Evolutionary conservation across 208 protist species (phyloP), one percentile per base, ranked within the genome.

Genomic region (Leishmania martiniquensis): DNA sequence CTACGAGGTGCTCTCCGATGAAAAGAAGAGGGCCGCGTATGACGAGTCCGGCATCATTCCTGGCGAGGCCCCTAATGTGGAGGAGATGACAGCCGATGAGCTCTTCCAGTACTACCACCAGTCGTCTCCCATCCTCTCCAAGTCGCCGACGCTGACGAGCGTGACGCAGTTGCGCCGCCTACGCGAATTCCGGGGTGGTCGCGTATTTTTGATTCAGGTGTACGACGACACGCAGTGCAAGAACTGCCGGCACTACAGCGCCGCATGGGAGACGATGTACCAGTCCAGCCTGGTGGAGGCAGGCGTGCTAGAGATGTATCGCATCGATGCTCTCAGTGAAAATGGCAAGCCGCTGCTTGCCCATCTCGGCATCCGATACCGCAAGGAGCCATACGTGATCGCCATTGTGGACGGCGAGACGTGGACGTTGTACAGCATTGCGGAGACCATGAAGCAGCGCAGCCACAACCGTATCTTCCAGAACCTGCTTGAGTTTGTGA

Each of bases 1-100:
- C 29, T 96, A 96, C 82, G 89, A 93, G 62, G 78, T 97, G 25
- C 85, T 97, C 13, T 88, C 85, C 4, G 91, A 97, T 72, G 91
- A 89, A 42, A 79, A 80, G 42, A 90, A 95, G 85, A 83, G 86
- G 7, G 57, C 82, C 13, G 82, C 89, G 51, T 97, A 95, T 84
- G 94, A 97, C 73, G 69, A 79, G n/a, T 85, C 79, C 29, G 93
- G 94, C 75, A 66, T 87, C 65, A 88, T 96, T 42, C 81, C 88
- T 37, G 93, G 91, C 10, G 93, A 97, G 75, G 67, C 78, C 22
- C 74, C 83, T 0, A 83, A 91, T 37, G 65, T 91, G n/a, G 77
- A 84, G 13, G 80, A 85, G 25, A 86, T 86, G 78, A 86, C 84
- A 15, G 74, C 89, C 0, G 78, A 93, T 25, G 89, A 95, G 55